phyloP scores from a whole-genome alignment of 2,329 filamentous ascomycete species.

The Neocucurbitaria cava region DNA sequence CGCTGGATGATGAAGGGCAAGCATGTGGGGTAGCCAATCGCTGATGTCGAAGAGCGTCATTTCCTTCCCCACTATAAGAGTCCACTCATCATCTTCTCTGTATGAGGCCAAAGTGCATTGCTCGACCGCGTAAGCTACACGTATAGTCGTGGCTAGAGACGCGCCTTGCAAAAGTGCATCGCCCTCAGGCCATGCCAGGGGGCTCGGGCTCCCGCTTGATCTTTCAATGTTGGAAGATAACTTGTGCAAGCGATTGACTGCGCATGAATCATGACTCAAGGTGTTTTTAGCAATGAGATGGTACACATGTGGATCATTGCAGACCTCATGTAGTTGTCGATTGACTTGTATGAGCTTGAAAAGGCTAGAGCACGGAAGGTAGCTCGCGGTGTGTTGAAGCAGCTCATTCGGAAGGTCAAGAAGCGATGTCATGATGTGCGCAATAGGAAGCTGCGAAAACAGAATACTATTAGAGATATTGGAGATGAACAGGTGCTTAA shows the following conservation, averaged over 20 bases:
- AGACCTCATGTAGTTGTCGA: slow-evolving; percentile 17
- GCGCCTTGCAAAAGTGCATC: slow-evolving; percentile 5
- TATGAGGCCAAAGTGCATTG: slow-evolving; percentile 1
- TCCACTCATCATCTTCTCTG: neutral
- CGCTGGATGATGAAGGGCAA: slow-evolving; percentile 24
- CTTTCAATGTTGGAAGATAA: slow-evolving; percentile 1
- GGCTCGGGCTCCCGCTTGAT: neutral
- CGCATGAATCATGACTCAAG: neutral
- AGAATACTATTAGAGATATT: too few species aligned
- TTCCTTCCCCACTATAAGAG: neutral
- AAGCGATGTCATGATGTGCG: neutral
- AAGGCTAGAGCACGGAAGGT: slow-evolving; percentile 21
- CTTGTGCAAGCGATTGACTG: neutral
- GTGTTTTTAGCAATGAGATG: slow-evolving; percentile 18
- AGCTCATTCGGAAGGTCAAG: slow-evolving; percentile 25
- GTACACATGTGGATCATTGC: slow-evolving; percentile 25
- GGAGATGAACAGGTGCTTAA: too few species aligned
- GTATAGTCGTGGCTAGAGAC: slow-evolving; percentile 15
- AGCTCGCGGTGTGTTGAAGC: slow-evolving; percentile 26
- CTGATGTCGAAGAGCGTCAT: slow-evolving; percentile 8
- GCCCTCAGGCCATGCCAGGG: slow-evolving; percentile 20
- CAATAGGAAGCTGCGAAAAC: neutral
- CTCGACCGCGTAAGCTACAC: slow-evolving; percentile 25
- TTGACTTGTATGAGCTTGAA: slow-evolving; percentile 20
- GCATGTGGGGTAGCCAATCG: slow-evolving; percentile 31